phyloP scores from a whole-genome alignment of 225 moss, liverwort and hornwort genomes.

The Anthoceros angustus region DNA sequence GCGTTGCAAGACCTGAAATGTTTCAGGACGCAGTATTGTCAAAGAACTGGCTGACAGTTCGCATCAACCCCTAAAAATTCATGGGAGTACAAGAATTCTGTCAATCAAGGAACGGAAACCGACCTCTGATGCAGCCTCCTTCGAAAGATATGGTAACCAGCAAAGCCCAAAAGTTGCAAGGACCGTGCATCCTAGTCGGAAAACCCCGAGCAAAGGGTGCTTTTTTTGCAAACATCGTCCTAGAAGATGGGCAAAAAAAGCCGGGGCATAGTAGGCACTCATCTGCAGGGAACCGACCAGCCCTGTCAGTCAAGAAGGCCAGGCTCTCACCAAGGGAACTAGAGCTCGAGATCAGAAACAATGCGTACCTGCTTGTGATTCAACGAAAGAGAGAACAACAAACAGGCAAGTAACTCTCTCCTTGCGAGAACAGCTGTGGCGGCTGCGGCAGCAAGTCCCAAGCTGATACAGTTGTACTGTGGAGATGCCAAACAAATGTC shows the following conservation, averaged over 20 bases:
- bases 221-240: slow-evolving; percentile 62
- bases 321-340: neutral
- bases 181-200: slow-evolving; percentile 50
- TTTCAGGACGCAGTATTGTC: neutral
- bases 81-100: slow-evolving; percentile 6
- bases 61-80: too few species aligned
- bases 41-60: too few species aligned
- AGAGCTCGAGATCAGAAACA: neutral
- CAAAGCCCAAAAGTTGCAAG: slow-evolving; percentile 49
- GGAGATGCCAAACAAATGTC: neutral
- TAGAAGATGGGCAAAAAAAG: slow-evolving; percentile 88
- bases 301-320: neutral
- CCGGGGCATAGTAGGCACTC: slow-evolving; percentile 98
- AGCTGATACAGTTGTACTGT: slow-evolving; percentile 96
- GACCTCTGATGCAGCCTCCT: slow-evolving; percentile 43
- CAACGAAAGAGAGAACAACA: slow-evolving; percentile 70
- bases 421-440: slow-evolving; percentile 62
- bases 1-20: slow-evolving; percentile 50
- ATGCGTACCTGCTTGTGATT: slow-evolving; percentile 85
- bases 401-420: slow-evolving; percentile 52
- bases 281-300: slow-evolving; percentile 39
- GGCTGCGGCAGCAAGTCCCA: slow-evolving; percentile 82
- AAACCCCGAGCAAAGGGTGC: slow-evolving; percentile 32
- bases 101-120: neutral
- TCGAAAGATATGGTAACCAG: slow-evolving; percentile 79